Evolutionary conservation across 2,329 filamentous ascomycete genomes (phyloP).

Genomic region (Colletotrichum paranaense): DNA sequence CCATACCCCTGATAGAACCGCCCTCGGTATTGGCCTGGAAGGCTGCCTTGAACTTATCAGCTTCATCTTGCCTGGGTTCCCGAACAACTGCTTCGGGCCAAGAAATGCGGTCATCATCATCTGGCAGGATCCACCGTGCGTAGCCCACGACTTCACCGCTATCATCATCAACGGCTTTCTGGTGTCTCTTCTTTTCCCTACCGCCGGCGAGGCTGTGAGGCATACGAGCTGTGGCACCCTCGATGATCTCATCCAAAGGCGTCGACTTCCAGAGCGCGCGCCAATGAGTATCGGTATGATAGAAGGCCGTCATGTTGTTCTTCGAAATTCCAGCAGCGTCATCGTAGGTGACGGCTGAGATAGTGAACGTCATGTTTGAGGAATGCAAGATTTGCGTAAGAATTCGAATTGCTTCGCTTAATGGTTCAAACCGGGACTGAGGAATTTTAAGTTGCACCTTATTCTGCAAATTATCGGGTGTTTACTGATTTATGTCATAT

Average conservation of each 20-base stretch:
- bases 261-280: slow-evolving; percentile 10
- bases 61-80: background rate
- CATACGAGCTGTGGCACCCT: slow-evolving; percentile 11
- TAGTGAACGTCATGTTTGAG: background rate
- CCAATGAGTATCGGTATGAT: slow-evolving; percentile 8
- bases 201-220: background rate
- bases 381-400: background rate
- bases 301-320: slow-evolving; percentile 14
- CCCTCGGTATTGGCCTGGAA: background rate
- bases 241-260: slow-evolving; percentile 5
- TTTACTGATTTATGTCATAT: background rate
- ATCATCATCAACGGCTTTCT: background rate
- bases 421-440: background rate
- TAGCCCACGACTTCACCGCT: slow-evolving; percentile 6
- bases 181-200: background rate
- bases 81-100: slow-evolving; percentile 4
- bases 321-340: background rate
- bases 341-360: slow-evolving; percentile 2
- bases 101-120: background rate
- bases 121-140: slow-evolving; percentile 10
- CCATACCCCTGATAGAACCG: background rate
- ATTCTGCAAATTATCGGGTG: too few relatives aligned
- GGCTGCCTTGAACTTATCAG: background rate
- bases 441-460: too few relatives aligned
- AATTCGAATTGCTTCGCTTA: background rate